Base-by-base conservation (phyloP, 116 monocot genomes). In the Posidonia oceanica region DNA sequence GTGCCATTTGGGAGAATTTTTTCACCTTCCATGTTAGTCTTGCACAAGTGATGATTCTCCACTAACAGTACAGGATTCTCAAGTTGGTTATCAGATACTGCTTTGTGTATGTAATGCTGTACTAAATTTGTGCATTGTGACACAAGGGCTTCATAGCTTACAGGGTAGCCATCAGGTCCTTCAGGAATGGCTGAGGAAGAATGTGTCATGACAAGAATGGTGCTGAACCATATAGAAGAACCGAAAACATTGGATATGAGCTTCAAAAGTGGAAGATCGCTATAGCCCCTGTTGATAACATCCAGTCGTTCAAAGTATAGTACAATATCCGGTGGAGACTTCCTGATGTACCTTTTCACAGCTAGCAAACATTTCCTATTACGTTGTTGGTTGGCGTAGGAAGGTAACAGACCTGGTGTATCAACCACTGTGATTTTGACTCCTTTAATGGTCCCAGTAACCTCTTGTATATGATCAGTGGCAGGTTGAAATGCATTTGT, bases 161-260 rank as follows among this genome's bases (percentile, higher is more conserved):
- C 16, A 14, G 86, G 80, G 73, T 68, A 76, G 61, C 91, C 87
- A 80, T 85, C 78, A 16, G 75, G 69, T 60, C 81, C 88, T 79
- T 93, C 93, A 15, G 77, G 82, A 67, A 77, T 72, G 68, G 71
- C 79, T 13, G 89, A 83, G 8, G 87, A 85, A 73, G 80, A 75
- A 77, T 98, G 93, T 11, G 98, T 93, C 86, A 98, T 77, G 44
- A 90, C 93, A 61, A 98, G 72, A 68, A 90, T 76, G 36, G 93
- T 83, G 70, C 80, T 93, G 67, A 87, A 90, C 98, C 98, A 98
- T 59, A 98, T 86, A 5, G 98, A 86, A 51, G 85, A 70, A 65
- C 98, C 88, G 80, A 98, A 84, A 39, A 93, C 78, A 36, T 93
- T 84, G 51, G 82, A 87, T 65, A 98, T 80, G 44, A 98, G 93